These are phyloP conservation scores for Lecanoromycetidae sp. DNA, from an alignment of 2,329 filamentous ascomycete genomes.

Conservation along the genomic window DNA sequence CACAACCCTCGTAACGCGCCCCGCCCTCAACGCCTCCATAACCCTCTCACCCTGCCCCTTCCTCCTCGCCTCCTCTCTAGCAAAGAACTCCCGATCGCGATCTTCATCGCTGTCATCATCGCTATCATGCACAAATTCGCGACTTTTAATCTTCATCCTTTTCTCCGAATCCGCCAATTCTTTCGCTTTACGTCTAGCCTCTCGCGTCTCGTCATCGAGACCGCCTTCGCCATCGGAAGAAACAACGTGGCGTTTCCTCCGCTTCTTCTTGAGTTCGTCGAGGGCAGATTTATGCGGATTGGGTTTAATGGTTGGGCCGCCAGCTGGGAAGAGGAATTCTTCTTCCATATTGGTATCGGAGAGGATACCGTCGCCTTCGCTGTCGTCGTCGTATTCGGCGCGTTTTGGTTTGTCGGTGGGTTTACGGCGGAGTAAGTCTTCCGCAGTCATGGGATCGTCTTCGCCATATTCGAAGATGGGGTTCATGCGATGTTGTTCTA, in stretches of 20 bases:
- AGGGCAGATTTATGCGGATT: slow-evolving; percentile 39
- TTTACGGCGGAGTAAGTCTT: slow-evolving; percentile 68
- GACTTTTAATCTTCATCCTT: slow-evolving; percentile 68
- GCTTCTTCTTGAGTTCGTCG: slow-evolving; percentile 48
- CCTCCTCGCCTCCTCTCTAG: slow-evolving; percentile 56
- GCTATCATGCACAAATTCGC: slow-evolving; percentile 64
- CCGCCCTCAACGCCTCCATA: slow-evolving; percentile 36
- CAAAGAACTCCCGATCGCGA: slow-evolving; percentile 63
- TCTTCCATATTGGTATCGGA: slow-evolving; percentile 39
- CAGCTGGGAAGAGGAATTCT: slow-evolving; percentile 55
- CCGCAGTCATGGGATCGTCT: slow-evolving; percentile 43
- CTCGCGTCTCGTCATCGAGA: slow-evolving; percentile 48
- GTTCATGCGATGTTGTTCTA: slow-evolving; percentile 66
- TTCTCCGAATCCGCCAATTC: slow-evolving; percentile 64
- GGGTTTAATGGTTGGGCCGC: slow-evolving; percentile 47
- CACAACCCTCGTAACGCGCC: slow-evolving; percentile 18
- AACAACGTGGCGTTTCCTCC: slow-evolving; percentile 39
- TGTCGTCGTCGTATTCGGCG: slow-evolving; percentile 59
- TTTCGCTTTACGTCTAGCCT: slow-evolving; percentile 49
- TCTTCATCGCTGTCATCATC: slow-evolving; percentile 85
- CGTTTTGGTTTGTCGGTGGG: slow-evolving; percentile 24
- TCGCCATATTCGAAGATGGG: slow-evolving; percentile 69
- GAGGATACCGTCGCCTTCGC: slow-evolving; percentile 48
- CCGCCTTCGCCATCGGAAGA: slow-evolving; percentile 37
- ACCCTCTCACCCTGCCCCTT: slow-evolving; percentile 42